These are phyloP conservation scores for Gaultheria prostrata DNA, from an alignment of 148 eudicot genomes.

Conservation along the genomic window DNA sequence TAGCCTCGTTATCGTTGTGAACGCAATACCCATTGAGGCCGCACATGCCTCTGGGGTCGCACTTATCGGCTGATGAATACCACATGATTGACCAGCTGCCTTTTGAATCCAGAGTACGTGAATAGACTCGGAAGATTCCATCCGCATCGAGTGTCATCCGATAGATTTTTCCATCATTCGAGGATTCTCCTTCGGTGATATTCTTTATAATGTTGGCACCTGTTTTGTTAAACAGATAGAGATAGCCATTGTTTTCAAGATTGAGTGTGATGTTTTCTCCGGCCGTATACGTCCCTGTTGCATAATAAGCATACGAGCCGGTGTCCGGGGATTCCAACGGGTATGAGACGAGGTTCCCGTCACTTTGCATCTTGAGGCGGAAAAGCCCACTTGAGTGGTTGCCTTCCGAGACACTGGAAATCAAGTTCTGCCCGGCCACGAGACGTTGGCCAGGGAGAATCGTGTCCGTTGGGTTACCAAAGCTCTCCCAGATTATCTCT, in stretches of 20 bases:
- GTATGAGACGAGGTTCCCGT: slow-evolving; percentile 33
- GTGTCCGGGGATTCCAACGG: background rate
- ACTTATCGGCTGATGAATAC: slow-evolving; percentile 17
- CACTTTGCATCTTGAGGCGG: slow-evolving; percentile 21
- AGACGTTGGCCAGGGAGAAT: slow-evolving; percentile 33
- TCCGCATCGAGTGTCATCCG: slow-evolving; percentile 24
- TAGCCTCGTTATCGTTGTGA: background rate
- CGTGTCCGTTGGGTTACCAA: slow-evolving; percentile 34
- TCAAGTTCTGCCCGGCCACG: background rate
- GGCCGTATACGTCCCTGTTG: background rate
- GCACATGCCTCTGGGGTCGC: slow-evolving; percentile 31
- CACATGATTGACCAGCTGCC: slow-evolving; percentile 20
- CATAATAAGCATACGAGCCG: slow-evolving; percentile 8
- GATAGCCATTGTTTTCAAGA: slow-evolving; percentile 21
- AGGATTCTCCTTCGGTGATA: slow-evolving; percentile 20
- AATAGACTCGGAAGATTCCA: slow-evolving; percentile 35
- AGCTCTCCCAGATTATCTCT: slow-evolving; percentile 31
- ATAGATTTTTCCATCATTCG: background rate
- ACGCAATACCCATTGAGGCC: slow-evolving; percentile 35
- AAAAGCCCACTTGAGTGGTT: slow-evolving; percentile 24
- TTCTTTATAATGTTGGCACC: slow-evolving; percentile 1
- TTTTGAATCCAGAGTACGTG: background rate
- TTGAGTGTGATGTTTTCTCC: slow-evolving; percentile 26
- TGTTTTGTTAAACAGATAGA: slow-evolving; percentile 25
- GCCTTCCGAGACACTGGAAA: slow-evolving; percentile 22